Evolutionary conservation across 441 rosid species (phyloP).

Genomic region (Jatropha multifida): DNA sequence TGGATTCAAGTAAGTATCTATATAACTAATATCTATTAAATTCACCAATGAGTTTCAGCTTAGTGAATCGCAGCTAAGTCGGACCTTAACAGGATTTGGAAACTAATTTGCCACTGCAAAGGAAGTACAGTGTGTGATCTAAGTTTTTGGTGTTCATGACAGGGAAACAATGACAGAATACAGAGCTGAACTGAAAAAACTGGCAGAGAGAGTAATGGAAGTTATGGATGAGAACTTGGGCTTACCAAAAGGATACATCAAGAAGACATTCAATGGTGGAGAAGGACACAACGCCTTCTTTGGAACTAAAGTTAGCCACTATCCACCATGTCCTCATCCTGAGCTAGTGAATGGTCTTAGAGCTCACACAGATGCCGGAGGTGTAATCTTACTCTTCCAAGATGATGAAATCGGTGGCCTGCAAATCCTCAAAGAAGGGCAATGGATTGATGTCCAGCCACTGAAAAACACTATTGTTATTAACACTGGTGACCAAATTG

Average conservation of each 20-base stretch:
- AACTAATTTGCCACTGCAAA: too few relatives aligned
- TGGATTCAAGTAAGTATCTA: constrained; percentile 55
- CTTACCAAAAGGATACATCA: constrained; percentile 56
- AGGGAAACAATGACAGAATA: constrained; percentile 79
- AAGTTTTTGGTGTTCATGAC: constrained; percentile 16
- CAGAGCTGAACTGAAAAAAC: constrained; percentile 60
- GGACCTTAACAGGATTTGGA: too few relatives aligned
- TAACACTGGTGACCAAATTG: constrained; percentile 93
- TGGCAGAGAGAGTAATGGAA: constrained; percentile 71
- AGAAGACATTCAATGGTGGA: constrained; percentile 56
- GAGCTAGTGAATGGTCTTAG: constrained; percentile 72
- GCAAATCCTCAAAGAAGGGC: constrained; percentile 71
- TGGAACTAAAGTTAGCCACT: constrained; percentile 92
- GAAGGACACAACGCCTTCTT: constrained; percentile 60
- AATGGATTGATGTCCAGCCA: constrained; percentile 90
- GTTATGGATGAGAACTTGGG: constrained; percentile 86
- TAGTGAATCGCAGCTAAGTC: too few relatives aligned
- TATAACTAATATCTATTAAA: neutral
- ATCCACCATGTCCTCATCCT: constrained; percentile 88
- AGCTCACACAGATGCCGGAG: constrained; percentile 95
- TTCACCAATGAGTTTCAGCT: neutral
- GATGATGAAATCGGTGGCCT: constrained; percentile 80
- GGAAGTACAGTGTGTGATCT: neutral
- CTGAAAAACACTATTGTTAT: constrained; percentile 66
- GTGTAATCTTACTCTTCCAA: constrained; percentile 78